Evolutionary conservation across 441 rosid genomes (phyloP), one percentile per base, ranked within the genome.

Genomic region (Croton laevigatus): DNA sequence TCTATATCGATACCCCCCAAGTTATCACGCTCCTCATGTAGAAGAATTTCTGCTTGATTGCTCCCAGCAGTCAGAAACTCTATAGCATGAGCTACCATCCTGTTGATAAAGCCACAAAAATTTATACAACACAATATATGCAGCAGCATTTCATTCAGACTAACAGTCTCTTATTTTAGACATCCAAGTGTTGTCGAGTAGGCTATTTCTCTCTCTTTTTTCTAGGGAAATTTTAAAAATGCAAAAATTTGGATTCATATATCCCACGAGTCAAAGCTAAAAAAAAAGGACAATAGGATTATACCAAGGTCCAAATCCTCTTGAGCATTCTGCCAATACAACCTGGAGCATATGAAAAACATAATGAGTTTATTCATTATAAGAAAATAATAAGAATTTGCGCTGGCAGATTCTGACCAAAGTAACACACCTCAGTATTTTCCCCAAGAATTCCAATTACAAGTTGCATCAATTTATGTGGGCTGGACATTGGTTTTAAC

Each of bases 1-100:
- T 85, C 92, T 70, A 93, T 72, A 79, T 83, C 88, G 66, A 91
- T 89, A 74, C 84, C 96, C 67, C 98, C 96, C 76, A 93, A 74
- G 69, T 83, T 80, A 73, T 76, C 72, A 72, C 59, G 83, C 75
- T 95, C 96, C 82, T 93, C 89, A 70, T 82, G 91, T 75, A 95
- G 81, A 81, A 93, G 84, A 81, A 51, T 63, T 55, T 91, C 95
- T 61, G 90, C 93, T 78, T 87, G 86, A 66, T 89, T 86, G 65
- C 88, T 88, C 71, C 92, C 93, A 78, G 94, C 87, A 68, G 89
- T 84, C 87, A 95, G 81, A 70, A 92, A 73, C 81, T 95, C 98
- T 68, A 87, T 84, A 59, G 94, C 93, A 80, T 95, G 99, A 52
- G 90, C 84, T 75, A 88, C 93, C 94, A 95, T 91, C 99, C 97